A percentile compares a stretch with the other conserved stretches of the same genome.
These are phyloP conservation scores for Trichoderma lentiforme DNA, from an alignment of 2,329 filamentous ascomycete genomes.

Conservation along the genomic window DNA sequence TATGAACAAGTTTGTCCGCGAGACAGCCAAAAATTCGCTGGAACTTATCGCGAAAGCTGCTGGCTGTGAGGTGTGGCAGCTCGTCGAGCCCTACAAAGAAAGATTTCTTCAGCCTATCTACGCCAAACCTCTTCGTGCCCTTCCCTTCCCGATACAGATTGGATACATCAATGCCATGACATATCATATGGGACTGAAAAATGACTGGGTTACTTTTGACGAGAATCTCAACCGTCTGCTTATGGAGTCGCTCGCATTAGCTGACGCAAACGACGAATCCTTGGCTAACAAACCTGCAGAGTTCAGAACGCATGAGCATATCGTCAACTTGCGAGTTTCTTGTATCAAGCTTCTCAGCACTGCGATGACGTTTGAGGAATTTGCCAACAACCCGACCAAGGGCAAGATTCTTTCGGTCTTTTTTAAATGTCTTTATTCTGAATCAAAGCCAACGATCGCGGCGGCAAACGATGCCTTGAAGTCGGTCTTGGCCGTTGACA, in stretches of 20 bases:
- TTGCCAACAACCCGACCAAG: slow-evolving; percentile 65
- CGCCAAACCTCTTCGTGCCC: slow-evolving; percentile 85
- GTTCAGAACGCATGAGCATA: slow-evolving; percentile 91
- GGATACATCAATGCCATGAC: slow-evolving; percentile 98
- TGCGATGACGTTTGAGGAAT: slow-evolving; percentile 90
- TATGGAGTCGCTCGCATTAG: slow-evolving; percentile 88
- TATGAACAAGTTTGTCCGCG: slow-evolving; percentile 92
- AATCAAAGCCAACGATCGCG: slow-evolving; percentile 86
- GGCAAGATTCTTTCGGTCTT: slow-evolving; percentile 86
- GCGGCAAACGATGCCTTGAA: slow-evolving; percentile 89
- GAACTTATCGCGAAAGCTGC: slow-evolving; percentile 77
- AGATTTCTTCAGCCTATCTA: slow-evolving; percentile 88
- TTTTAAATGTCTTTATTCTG: slow-evolving; percentile 95
- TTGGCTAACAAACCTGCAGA: slow-evolving; percentile 90
- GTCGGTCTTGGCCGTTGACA: slow-evolving; percentile 80
- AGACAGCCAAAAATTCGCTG: slow-evolving; percentile 78
- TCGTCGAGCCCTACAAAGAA: slow-evolving; percentile 87
- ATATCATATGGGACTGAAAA: slow-evolving; percentile 86
- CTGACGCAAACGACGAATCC: slow-evolving; percentile 91
- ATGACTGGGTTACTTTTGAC: slow-evolving; percentile 86
- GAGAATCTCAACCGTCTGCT: slow-evolving; percentile 86
- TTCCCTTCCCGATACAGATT: slow-evolving; percentile 94
- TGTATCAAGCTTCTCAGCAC: slow-evolving; percentile 92
- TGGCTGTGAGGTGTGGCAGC: slow-evolving; percentile 76
- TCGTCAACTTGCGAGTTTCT: slow-evolving; percentile 85